Conservation (phyloP, 2,329 filamentous ascomycete species). For the Talaromyces sp. region DNA sequence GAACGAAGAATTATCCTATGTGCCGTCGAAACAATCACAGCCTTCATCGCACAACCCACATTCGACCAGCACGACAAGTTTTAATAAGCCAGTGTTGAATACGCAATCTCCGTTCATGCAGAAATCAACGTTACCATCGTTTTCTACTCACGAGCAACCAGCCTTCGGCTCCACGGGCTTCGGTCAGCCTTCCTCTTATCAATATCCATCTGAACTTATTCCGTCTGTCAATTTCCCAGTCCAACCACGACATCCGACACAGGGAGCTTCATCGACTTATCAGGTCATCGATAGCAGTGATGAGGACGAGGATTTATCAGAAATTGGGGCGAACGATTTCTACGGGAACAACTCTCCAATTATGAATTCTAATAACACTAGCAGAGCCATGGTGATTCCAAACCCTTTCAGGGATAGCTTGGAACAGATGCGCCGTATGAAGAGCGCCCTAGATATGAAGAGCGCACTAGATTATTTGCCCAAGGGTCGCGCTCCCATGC, state of each 20-base stretch:
- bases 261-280: background rate
- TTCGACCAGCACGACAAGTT: background rate
- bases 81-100: background rate
- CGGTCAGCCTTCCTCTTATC: background rate
- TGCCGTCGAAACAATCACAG: background rate
- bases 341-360: background rate
- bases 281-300: constrained; percentile 20
- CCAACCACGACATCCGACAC: background rate
- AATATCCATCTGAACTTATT: background rate
- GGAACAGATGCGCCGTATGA: background rate
- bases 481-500: background rate
- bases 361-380: background rate
- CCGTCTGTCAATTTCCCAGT: background rate
- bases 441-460: background rate
- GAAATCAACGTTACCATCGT: background rate
- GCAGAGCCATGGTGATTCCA: background rate
- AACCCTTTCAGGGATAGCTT: background rate
- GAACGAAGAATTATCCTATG: constrained; percentile 1
- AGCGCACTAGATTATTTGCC: background rate
- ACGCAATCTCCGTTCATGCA: background rate
- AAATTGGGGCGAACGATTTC: constrained; percentile 21
- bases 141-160: background rate
- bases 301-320: constrained; percentile 30
- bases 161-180: background rate
- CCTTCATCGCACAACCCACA: background rate